phyloP scores from a whole-genome alignment of 1,284 basidiomycete species.

The Ustilago nuda region DNA sequence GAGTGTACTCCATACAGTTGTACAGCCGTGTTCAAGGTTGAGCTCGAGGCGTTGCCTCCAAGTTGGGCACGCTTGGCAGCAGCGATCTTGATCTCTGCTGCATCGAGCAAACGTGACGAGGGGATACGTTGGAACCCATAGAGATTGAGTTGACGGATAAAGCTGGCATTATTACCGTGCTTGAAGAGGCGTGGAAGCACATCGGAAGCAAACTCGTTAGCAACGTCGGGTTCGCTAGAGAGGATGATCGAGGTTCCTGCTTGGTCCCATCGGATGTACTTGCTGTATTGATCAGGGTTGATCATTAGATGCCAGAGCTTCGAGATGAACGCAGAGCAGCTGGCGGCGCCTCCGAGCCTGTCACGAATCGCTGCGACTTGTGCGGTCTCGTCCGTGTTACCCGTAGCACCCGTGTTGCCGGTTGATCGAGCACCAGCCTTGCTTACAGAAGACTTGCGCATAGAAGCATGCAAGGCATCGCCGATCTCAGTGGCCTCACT shows the following conservation, averaged over 20 bases:
- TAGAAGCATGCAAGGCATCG: constrained; percentile 19
- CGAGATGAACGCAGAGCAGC: constrained; percentile 68
- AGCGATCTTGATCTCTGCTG: constrained; percentile 61
- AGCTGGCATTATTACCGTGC: constrained; percentile 68
- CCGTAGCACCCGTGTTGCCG: constrained; percentile 47
- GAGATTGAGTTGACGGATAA: constrained; percentile 68
- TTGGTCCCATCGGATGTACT: constrained; percentile 65
- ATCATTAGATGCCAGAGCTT: constrained; percentile 69
- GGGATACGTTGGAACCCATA: constrained; percentile 69
- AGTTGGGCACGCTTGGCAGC: constrained; percentile 39
- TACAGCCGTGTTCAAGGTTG: constrained; percentile 61
- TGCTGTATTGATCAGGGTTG: constrained; percentile 62
- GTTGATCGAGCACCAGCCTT: constrained; percentile 28
- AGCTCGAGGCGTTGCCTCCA: constrained; percentile 12
- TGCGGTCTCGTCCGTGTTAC: constrained; percentile 58
- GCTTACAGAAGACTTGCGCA: constrained; percentile 23
- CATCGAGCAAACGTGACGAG: constrained; percentile 62
- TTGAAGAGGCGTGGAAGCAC: constrained; percentile 67
- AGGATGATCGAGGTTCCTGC: constrained; percentile 67
- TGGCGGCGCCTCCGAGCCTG: constrained; percentile 65
- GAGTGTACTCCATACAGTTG: constrained; percentile 67
- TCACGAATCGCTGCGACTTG: constrained; percentile 68
- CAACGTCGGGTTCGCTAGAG: constrained; percentile 62
- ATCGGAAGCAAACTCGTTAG: constrained; percentile 66
- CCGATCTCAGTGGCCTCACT: constrained; percentile 50